Evolutionary conservation across 2,329 filamentous ascomycete genomes (phyloP).

Genomic region (Fusarium proliferatum): DNA sequence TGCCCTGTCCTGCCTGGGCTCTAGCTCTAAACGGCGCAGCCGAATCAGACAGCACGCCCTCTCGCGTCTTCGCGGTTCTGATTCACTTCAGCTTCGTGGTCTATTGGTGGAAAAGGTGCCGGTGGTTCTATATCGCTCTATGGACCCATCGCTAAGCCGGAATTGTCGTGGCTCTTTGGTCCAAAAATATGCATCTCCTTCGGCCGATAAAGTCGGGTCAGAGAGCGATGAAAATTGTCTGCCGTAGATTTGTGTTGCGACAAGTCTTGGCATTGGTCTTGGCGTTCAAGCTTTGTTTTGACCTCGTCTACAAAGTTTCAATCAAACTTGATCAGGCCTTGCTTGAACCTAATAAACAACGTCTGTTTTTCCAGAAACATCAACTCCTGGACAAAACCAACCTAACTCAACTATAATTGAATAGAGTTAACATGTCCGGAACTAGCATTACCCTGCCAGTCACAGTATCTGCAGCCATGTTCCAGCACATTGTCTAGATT

Average conservation of each 20-base stretch:
- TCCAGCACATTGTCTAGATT: background rate
- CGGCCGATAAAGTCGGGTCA: constrained; percentile 35
- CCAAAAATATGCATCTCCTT: constrained; percentile 2
- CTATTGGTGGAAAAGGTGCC: constrained; percentile 37
- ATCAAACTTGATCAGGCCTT: background rate
- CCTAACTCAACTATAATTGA: background rate
- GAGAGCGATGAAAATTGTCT: constrained; percentile 7
- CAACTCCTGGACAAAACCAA: background rate
- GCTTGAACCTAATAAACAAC: background rate
- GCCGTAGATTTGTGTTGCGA: constrained; percentile 14
- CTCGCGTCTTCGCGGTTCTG: constrained; percentile 28
- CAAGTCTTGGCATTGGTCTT: constrained; percentile 40
- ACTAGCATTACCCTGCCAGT: background rate
- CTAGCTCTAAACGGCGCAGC: background rate
- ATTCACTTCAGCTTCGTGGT: background rate
- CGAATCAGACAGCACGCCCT: background rate
- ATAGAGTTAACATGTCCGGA: background rate
- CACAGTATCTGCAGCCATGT: background rate
- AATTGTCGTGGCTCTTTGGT: constrained; percentile 2
- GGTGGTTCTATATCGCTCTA: background rate
- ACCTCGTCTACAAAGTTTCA: constrained; percentile 30
- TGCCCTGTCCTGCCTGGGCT: background rate
- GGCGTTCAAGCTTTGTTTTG: constrained; percentile 41
- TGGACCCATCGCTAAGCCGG: constrained; percentile 2
- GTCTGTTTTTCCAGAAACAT: background rate